Base-by-base conservation (phyloP, 1,284 basidiomycete species). In the Moesziomyces antarcticus region DNA sequence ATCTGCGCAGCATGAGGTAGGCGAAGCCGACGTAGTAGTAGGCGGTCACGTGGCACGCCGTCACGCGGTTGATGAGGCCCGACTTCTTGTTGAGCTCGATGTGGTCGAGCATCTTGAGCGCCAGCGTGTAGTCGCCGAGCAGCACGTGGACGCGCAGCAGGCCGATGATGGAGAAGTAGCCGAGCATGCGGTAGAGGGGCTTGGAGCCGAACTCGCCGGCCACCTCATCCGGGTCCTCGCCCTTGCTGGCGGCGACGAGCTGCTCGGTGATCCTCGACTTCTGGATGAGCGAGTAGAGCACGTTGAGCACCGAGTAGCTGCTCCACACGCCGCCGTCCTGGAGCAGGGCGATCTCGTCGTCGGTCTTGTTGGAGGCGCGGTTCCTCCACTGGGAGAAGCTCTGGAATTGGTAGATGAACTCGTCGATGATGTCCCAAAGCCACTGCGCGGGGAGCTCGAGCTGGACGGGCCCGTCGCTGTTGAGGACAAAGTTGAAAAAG, bases 351-450 rank as follows among this genome's bases (percentile, higher is more conserved):
- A 81, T 59, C 84, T 98, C 96, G 79, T 97, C 94, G 56, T 95
- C 94, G 0, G 90, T 89, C 87, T 97, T 97, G 71, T 88, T 88
- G 70, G 91, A 91, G 37, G 91, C 89, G 82, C 92, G 92, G 43
- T 92, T 91, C 59, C 94, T 88, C 91, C 84, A 82, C 90, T 77
- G 94, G 91, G 86, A 97, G 97, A 22, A 82, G 62, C 92, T 92
- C 85, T 97, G 93, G 88, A 96, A 99, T 85, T 98, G 96, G 86
- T 97, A 99, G 79, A 98, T 97, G 85, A 99, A 99, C 84, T 98
- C 96, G 86, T 98, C 96, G 80, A 98, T 92, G 85, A 99, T 97
- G 85, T 99, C 96, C 93, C 95, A 98, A 7, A 99, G 87, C 96
- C 96, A 99, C 85, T 97, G 94, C 69, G 95, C 93, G 0, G 96